Evolutionary conservation across 805 yeast species (phyloP).

Genomic region (Wickerhamiella siamensis): DNA sequence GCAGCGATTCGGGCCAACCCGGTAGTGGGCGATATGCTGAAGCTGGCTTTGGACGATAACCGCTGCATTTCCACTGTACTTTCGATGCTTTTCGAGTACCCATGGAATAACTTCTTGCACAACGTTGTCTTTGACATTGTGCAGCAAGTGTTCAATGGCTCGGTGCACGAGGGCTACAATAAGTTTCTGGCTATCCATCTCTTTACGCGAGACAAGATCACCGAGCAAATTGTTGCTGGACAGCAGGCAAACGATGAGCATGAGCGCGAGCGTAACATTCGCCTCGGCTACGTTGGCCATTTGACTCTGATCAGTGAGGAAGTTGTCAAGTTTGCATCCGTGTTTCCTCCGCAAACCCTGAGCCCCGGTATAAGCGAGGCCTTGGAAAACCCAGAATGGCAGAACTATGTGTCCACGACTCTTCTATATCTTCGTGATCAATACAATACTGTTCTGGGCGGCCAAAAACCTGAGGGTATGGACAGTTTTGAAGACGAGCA

Average conservation of each 20-base stretch:
- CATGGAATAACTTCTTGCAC: slow-evolving; percentile 96
- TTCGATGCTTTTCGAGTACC: slow-evolving; percentile 63
- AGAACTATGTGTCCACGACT: slow-evolving; percentile 64
- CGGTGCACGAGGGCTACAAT: slow-evolving; percentile 73
- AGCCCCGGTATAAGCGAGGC: slow-evolving; percentile 39
- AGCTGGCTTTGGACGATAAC: slow-evolving; percentile 67
- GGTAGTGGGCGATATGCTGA: slow-evolving; percentile 76
- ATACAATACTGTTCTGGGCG: slow-evolving; percentile 87
- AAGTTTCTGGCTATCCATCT: slow-evolving; percentile 59
- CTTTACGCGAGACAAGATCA: slow-evolving; percentile 48
- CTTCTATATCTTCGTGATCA: slow-evolving; percentile 82
- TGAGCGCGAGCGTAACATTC: slow-evolving; percentile 44
- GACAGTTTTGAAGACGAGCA: slow-evolving; percentile 15
- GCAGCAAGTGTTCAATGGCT: slow-evolving; percentile 86
- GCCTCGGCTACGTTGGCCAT: slow-evolving; percentile 97
- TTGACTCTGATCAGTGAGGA: slow-evolving; percentile 87
- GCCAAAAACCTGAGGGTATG: slow-evolving; percentile 37
- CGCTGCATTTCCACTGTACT: slow-evolving; percentile 54
- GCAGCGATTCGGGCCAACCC: slow-evolving; percentile 36
- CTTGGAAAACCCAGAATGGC: slow-evolving; percentile 48
- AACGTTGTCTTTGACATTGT: slow-evolving; percentile 93
- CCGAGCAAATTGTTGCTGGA: slow-evolving; percentile 46
- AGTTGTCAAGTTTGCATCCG: slow-evolving; percentile 68
- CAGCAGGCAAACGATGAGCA: slow-evolving; percentile 44
- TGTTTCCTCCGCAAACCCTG: slow-evolving; percentile 45